Evolutionary conservation across 495 filamentous ascomycete species (phyloP).

Genomic region (Penicillium bialowiezense): DNA sequence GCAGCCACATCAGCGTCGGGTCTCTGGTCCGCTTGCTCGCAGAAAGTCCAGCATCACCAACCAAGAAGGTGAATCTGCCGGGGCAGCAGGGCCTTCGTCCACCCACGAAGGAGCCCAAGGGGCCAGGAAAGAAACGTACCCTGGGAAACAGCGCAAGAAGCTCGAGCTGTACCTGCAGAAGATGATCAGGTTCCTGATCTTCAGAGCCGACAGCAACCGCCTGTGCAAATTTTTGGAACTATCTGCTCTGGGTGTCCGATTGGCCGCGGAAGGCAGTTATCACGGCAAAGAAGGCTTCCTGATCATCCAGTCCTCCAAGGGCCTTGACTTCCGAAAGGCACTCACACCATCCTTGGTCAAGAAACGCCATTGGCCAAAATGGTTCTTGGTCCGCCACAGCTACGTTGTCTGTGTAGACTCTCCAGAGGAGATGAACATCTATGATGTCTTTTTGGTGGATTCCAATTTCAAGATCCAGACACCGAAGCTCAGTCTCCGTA

Average conservation of each 20-base stretch:
- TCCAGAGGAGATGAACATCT: constrained; percentile 97
- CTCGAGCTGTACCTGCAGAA: constrained; percentile 91
- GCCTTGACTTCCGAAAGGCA: constrained; percentile 81
- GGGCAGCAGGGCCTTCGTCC: constrained; percentile 38
- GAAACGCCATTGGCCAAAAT: constrained; percentile 83
- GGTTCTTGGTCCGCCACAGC: constrained; percentile 96
- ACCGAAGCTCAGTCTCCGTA: constrained; percentile 55
- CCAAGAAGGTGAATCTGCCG: constrained; percentile 40
- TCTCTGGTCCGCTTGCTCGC: constrained; percentile 52
- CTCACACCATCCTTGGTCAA: constrained; percentile 72
- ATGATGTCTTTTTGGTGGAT: constrained; percentile 96
- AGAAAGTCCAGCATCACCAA: constrained; percentile 57
- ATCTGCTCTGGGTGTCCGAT: constrained; percentile 89
- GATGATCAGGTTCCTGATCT: constrained; percentile 92
- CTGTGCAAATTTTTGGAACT: constrained; percentile 95
- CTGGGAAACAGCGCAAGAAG: constrained; percentile 75
- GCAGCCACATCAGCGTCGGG: constrained; percentile 33
- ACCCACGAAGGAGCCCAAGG: constrained; percentile 40
- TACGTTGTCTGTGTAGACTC: constrained; percentile 98
- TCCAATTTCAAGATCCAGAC: constrained; percentile 74
- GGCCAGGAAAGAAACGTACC: constrained; percentile 53
- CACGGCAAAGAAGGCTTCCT: constrained; percentile 97
- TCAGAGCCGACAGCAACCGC: constrained; percentile 91
- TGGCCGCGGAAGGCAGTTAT: constrained; percentile 93
- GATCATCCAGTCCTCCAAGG: constrained; percentile 86